Base-by-base conservation (phyloP, 2,329 filamentous ascomycete species). In the Coleophoma crateriformis region DNA sequence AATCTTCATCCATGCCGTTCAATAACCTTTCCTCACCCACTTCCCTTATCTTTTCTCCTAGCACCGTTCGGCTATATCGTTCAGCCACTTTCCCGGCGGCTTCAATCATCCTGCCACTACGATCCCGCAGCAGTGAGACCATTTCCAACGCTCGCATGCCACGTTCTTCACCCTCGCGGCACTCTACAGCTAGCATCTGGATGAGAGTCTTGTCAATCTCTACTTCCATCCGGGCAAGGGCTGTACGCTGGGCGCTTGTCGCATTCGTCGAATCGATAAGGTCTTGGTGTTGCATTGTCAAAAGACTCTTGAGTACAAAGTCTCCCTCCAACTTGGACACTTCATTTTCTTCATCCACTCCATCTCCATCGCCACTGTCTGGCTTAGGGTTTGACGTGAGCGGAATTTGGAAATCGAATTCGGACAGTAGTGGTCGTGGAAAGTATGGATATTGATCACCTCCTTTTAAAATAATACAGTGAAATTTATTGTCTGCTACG, bases 381-480 rank as follows among this genome's bases (percentile, higher is more conserved):
- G 61, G 65, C 49, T 65, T 71, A 0, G 75, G 71, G 5, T 72
- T 67, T 2, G 81, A 81, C 3, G 81, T 80, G 33, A 96, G 73
- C 0, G 95, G 94, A 15, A 99, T 80, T 40, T 85, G 82, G 66
- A 99, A 95, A 45, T 90, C 88, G 64, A 99, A 99, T 66, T 99
- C 94, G 39, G 86, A 91, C 34, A 99, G 84, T 35, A 96, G 74
- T 2, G 90, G 91, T 10, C 88, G 84, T 11, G 90, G 94, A 71
- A 92, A 97, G 72, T 94, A 96, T 0, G 92, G 91, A 63, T 96
- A 89, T 63, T 86, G 81, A 64, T 99, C 94, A 34, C 87, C 88
- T 54, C 94, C 94, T 71, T 99, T 99, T 64, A 99, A 84, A 61
- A 99, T 97, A 70, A 99, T 96, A 72, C 95, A 99, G 75, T 97